Evolutionary conservation across 1,284 basidiomycete genomes (phyloP), one percentile per base, ranked within the genome.

Genomic region (Xerocomus nothofagi): DNA sequence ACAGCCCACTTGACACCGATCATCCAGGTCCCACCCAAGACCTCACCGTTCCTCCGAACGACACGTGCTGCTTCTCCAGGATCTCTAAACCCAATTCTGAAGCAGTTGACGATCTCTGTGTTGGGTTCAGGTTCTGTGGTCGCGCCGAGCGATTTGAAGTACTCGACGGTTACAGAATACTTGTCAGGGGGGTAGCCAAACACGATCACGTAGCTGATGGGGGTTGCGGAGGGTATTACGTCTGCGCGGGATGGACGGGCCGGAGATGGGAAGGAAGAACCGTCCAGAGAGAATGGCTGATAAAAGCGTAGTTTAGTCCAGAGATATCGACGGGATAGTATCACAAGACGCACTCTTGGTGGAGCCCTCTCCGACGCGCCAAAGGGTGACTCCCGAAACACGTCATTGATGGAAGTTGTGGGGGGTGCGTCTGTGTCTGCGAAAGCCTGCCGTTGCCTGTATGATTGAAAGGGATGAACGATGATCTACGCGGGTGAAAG

Each of bases 1-100:
- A 88, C 86, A 26, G 84, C 84, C 83, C 84, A 88, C 70, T 91
- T 91, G 41, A 80, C 81, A 8, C 89, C 90, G 37, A 92, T 72
- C 88, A 92, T 92, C 77, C 82, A 88, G 40, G 74, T 77, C 3
- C 88, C 87, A 17, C 78, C 73, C 12, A 92, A 62, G 1, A 90
- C 70, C 39, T 91, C 89, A 0, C 90, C 90, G 55, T 86, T 91
- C 69, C 86, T 86, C 42, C 86, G 72, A 12, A 89, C 80, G 1
- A 89, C 88, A 11, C 89, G 73, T 53, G 86, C 67, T 0, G 89
- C 89, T 47, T 89, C 86, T 26, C 78, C 80, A 10, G 81, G 73
- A 54, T 88, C 80, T 34, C 71, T 68, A 60, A 84, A 91, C 3
- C 86, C 86, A 40, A 89, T 82, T 46, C 76, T 75, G 66, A 90